Evolutionary conservation across 2,329 filamentous ascomycete genomes (phyloP).

Genomic region (Claviceps digitariae): DNA sequence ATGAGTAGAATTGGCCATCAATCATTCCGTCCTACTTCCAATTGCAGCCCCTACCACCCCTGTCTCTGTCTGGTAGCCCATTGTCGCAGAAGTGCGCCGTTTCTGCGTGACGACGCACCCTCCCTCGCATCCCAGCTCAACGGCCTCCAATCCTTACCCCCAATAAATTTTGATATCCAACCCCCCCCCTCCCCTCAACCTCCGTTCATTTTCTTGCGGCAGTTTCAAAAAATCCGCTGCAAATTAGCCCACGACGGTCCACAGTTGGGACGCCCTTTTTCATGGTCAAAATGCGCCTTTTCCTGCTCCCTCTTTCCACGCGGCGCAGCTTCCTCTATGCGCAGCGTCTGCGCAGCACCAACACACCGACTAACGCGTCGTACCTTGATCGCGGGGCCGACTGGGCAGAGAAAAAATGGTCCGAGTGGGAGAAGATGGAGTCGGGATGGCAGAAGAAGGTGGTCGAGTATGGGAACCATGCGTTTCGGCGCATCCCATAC

Average conservation of each 20-base stretch:
- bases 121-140: not conserved
- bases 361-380: constrained; percentile 32
- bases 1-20: not conserved
- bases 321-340: constrained; percentile 86
- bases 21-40: no score
- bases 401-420: constrained; percentile 67
- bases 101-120: not conserved
- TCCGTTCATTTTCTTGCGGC: not conserved
- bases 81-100: not conserved
- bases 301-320: constrained; percentile 85
- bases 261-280: not conserved
- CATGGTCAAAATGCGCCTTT: constrained; percentile 61
- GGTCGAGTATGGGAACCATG: constrained; percentile 73
- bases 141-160: not conserved
- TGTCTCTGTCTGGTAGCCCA: not conserved
- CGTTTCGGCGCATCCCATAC: constrained; percentile 78
- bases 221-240: no score
- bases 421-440: constrained; percentile 73
- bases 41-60: no score
- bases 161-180: no score
- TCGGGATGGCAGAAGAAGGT: constrained; percentile 79
- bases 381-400: constrained; percentile 55
- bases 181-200: no score
- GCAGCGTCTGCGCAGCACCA: constrained; percentile 51
- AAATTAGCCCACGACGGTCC: no score